A percentile compares a stretch with the other conserved stretches of the same genome.
phyloP scores from a whole-genome alignment of 139 green algal species.

The Chlorella sp. region DNA sequence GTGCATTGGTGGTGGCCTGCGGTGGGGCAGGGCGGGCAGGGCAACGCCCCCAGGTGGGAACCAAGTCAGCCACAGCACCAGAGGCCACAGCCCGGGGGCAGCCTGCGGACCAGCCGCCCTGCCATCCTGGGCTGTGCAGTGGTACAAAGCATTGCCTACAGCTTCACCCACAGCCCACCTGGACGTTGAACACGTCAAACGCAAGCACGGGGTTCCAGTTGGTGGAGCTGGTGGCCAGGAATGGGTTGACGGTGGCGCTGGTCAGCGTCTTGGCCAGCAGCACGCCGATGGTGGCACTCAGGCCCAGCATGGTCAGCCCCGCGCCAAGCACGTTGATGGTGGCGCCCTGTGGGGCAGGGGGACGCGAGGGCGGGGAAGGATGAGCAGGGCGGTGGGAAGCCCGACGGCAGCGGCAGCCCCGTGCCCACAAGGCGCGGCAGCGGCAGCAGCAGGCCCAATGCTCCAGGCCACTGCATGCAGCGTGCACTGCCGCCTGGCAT shows the following conservation, averaged over 20 bases:
- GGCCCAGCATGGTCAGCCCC: slow-evolving; percentile 71
- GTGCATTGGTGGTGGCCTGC: slow-evolving; percentile 92
- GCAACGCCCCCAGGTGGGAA: background rate
- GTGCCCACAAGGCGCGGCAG: too few relatives aligned
- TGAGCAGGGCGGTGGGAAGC: too few relatives aligned
- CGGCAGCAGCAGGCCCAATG: too few relatives aligned
- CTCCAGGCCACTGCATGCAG: too few relatives aligned
- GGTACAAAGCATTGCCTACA: too few relatives aligned
- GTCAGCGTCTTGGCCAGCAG: slow-evolving; percentile 98
- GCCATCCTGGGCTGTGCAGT: too few relatives aligned
- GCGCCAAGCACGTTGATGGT: slow-evolving; percentile 87
- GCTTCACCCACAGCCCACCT: slow-evolving; percentile 66
- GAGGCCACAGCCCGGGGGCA: too few relatives aligned
- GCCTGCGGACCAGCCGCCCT: background rate
- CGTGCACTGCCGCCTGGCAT: too few relatives aligned
- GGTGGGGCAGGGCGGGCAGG: background rate
- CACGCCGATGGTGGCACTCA: slow-evolving; percentile 89
- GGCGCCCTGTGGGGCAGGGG: slow-evolving; percentile 51
- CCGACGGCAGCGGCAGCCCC: too few relatives aligned
- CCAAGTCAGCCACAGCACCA: too few relatives aligned
- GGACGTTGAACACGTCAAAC: slow-evolving; percentile 98
- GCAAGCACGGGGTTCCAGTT: slow-evolving; percentile 96
- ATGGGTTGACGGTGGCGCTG: slow-evolving; percentile 90
- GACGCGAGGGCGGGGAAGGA: too few relatives aligned
- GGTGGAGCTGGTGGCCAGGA: slow-evolving; percentile 70